A percentile compares a stretch with the other conserved stretches of the same genome.
These are phyloP conservation scores for Penicillium nucicola DNA, from an alignment of 495 filamentous ascomycete genomes.

Conservation along the genomic window DNA sequence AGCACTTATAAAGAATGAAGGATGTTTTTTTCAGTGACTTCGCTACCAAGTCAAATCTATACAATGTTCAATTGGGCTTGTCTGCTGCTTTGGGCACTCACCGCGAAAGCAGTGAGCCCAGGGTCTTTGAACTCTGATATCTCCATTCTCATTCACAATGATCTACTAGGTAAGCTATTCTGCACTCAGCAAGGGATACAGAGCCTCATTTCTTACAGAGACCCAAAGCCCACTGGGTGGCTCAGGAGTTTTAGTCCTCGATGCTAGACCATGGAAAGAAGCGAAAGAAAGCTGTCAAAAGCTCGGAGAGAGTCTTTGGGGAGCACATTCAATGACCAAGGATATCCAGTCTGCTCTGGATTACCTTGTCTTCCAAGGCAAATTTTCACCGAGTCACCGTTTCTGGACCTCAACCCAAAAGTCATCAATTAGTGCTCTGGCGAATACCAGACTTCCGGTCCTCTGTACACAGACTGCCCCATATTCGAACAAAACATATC, in stretches of 20 bases:
- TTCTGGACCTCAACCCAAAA: constrained; percentile 14
- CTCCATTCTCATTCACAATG: constrained; percentile 24
- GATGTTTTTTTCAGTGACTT: background rate
- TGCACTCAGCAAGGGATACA: background rate
- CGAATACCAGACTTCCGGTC: constrained; percentile 9
- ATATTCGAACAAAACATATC: constrained; percentile 7
- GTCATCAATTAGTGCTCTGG: constrained; percentile 9
- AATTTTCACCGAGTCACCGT: constrained; percentile 4
- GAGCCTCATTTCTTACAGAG: constrained; percentile 4
- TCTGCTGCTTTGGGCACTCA: constrained; percentile 1
- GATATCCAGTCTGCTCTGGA: constrained; percentile 7
- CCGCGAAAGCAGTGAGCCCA: constrained; percentile 9
- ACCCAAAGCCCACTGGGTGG: constrained; percentile 10
- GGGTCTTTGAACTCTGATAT: constrained; percentile 12
- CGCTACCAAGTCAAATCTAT: background rate
- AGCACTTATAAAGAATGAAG: background rate
- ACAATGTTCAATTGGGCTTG: constrained; percentile 1
- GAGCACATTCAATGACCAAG: background rate
- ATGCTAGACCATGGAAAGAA: constrained; percentile 13
- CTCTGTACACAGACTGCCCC: constrained; percentile 21
- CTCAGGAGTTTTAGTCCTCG: constrained; percentile 19
- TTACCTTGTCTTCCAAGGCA: constrained; percentile 13
- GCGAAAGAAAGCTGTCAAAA: constrained; percentile 13
- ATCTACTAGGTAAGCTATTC: constrained; percentile 9
- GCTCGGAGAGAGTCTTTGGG: constrained; percentile 16